Percentiles rank a stretch among this genome's conserved stretches.
These are phyloP conservation scores for Notholithocarpus densiflorus DNA, from an alignment of 306 rosid species.

Conservation along the genomic window DNA sequence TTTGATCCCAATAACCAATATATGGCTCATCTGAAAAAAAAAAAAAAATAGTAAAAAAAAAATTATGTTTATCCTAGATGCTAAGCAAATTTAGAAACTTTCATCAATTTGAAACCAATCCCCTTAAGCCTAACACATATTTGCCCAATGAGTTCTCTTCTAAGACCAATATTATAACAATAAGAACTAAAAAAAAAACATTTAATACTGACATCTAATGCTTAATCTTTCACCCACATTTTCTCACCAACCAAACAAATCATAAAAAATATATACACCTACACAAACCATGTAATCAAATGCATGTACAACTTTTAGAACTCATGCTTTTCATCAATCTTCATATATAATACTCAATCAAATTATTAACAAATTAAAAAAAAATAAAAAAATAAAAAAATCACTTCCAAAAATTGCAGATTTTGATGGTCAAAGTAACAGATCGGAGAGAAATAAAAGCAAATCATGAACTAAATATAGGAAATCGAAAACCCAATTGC, in stretches of 20 bases:
- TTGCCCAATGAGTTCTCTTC: neutral
- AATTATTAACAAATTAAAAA: neutral
- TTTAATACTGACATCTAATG: neutral
- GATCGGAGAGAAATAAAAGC: conserved; percentile 5
- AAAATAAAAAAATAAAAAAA: neutral
- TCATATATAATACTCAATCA: neutral
- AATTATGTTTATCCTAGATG: neutral
- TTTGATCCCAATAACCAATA: neutral
- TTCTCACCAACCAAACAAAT: neutral
- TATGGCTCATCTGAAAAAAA: neutral
- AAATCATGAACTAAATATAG: neutral
- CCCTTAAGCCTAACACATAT: neutral
- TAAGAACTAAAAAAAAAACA: neutral
- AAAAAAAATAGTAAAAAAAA: conserved; percentile 3
- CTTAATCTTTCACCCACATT: neutral
- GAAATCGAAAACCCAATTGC: neutral
- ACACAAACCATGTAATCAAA: neutral
- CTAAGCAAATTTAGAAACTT: neutral
- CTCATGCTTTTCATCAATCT: neutral
- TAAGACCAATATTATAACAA: conserved; percentile 1
- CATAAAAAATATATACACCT: neutral
- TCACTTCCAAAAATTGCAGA: neutral
- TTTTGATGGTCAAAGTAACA: neutral
- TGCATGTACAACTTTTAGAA: neutral
- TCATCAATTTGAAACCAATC: neutral